A percentile compares a stretch with the other conserved stretches of the same genome.
Conservation (phyloP, 2,329 filamentous ascomycete species). For the Grosmannia serpens region DNA sequence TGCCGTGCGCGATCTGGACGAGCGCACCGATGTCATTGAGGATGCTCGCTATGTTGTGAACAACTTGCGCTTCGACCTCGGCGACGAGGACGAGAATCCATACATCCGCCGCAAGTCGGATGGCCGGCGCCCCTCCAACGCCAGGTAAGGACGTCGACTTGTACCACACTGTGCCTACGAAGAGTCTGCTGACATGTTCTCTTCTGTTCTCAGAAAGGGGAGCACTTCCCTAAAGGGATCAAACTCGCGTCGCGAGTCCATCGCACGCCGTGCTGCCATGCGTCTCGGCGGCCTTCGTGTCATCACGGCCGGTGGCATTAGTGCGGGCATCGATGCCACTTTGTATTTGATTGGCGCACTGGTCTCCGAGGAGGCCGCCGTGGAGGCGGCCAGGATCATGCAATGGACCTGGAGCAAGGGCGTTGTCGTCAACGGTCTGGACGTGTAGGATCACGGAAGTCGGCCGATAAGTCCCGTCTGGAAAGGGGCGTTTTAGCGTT, state of each 20-base stretch:
- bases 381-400: slow-evolving; percentile 62
- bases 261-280: slow-evolving; percentile 66
- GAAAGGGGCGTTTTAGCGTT: not conserved
- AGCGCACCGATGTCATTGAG: slow-evolving; percentile 74
- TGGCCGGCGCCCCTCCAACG: slow-evolving; percentile 48
- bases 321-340: slow-evolving; percentile 70
- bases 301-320: slow-evolving; percentile 69
- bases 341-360: slow-evolving; percentile 78
- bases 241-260: slow-evolving; percentile 65
- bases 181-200: too few relatives aligned
- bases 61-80: slow-evolving; percentile 78
- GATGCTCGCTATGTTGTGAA: slow-evolving; percentile 78
- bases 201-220: slow-evolving; percentile 49
- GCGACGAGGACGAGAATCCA: slow-evolving; percentile 70
- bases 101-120: slow-evolving; percentile 70
- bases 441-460: slow-evolving; percentile 46
- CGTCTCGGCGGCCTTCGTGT: slow-evolving; percentile 59
- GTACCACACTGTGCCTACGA: not conserved
- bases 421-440: slow-evolving; percentile 70
- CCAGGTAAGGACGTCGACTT: slow-evolving; percentile 34
- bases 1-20: slow-evolving; percentile 55
- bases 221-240: slow-evolving; percentile 71
- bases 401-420: slow-evolving; percentile 83
- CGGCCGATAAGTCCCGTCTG: not conserved
- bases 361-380: slow-evolving; percentile 64